Evolutionary conservation across 2,329 filamentous ascomycete genomes (phyloP), one percentile per base, ranked within the genome.

Genomic region (Rhinocladiella mackenziei): DNA sequence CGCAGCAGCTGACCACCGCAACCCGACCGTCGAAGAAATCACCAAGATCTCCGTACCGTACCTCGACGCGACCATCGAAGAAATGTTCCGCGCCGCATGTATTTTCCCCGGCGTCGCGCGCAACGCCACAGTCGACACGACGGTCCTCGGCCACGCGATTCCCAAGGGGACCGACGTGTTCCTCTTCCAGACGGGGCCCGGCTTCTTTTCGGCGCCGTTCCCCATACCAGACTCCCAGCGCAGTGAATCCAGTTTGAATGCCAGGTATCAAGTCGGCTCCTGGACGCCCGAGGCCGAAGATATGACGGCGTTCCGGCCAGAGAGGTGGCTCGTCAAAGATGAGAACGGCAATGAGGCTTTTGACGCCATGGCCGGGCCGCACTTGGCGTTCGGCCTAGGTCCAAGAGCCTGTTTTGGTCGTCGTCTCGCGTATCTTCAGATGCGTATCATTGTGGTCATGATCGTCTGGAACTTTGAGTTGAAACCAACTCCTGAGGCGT

Each of bases 41-140:
- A 39, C 58, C 1, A 47, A 41, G 3, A 45, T 57, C 2, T 44
- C 56, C 3, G 48, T 66, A 14, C 55, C 59, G 1, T 75, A 73
- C 48, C 57, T 75, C 1, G 61, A 62, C 4, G 72, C 71, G 3
- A 65, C 63, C 41, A 64, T 76, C 19, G 65, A 74, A 32, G 72
- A 76, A 53, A 57, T 66, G 0, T 57, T 75, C 48, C 66, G 73
- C 9, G 53, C 57, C 6, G 51, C 56, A 9, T 43, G 40, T 11
- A 63, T 63, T 1, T 58, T 56, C 0, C 48, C 49, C 1, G 55
- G 37, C 5, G 36, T 58, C 1, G 43, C 57, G 0, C 65, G 71
- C 8, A 47, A 47, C 1, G 59, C 65, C 1, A 54, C 56, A 1
- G 48, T 53, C n/a, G 69, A 72, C 47, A 66, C 68, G 0, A 50